Conservation (phyloP, 495 filamentous ascomycete species). For the Hypoxylon crocopeplum region DNA sequence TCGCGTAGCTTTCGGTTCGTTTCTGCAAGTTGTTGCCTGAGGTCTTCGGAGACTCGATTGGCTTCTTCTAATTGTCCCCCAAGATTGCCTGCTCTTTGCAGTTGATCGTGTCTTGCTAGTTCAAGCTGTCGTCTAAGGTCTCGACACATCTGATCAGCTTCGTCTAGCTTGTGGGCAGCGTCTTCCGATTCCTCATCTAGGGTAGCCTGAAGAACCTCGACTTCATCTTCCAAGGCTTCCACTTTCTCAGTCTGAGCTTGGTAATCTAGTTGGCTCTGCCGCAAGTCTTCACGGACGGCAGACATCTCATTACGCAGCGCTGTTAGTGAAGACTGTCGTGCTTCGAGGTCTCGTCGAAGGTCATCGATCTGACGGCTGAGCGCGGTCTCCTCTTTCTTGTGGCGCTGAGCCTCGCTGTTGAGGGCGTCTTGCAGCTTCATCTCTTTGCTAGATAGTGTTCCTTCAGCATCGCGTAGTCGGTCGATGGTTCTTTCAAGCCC, state of each 20-base stretch:
- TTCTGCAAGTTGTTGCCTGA: slow-evolving; percentile 64
- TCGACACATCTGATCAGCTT: slow-evolving; percentile 56
- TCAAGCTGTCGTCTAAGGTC: slow-evolving; percentile 59
- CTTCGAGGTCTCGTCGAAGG: slow-evolving; percentile 52
- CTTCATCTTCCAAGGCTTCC: slow-evolving; percentile 79
- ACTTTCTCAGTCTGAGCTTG: slow-evolving; percentile 69
- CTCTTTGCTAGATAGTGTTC: slow-evolving; percentile 70
- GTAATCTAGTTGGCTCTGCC: slow-evolving; percentile 69
- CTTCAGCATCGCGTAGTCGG: slow-evolving; percentile 74
- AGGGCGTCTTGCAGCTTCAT: slow-evolving; percentile 68
- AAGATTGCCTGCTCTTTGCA: slow-evolving; percentile 53
- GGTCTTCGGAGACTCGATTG: slow-evolving; percentile 71
- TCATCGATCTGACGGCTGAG: slow-evolving; percentile 53
- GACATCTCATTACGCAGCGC: slow-evolving; percentile 54
- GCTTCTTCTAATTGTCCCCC: slow-evolving; percentile 77
- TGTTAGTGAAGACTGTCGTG: slow-evolving; percentile 50
- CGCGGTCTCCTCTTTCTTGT: slow-evolving; percentile 48
- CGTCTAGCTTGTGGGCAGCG: slow-evolving; percentile 61
- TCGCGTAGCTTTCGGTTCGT: slow-evolving; percentile 45
- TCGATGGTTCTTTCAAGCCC: slow-evolving; percentile 77
- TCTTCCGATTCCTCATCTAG: slow-evolving; percentile 77
- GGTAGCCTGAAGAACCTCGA: slow-evolving; percentile 75
- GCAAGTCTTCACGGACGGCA: slow-evolving; percentile 69
- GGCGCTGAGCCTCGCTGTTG: slow-evolving; percentile 50
- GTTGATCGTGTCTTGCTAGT: slow-evolving; percentile 41